A percentile compares a stretch with the other conserved stretches of the same genome.
Evolutionary conservation across 78 protist genomes (phyloP).

Genomic region (Creolimax fragrantissima): DNA sequence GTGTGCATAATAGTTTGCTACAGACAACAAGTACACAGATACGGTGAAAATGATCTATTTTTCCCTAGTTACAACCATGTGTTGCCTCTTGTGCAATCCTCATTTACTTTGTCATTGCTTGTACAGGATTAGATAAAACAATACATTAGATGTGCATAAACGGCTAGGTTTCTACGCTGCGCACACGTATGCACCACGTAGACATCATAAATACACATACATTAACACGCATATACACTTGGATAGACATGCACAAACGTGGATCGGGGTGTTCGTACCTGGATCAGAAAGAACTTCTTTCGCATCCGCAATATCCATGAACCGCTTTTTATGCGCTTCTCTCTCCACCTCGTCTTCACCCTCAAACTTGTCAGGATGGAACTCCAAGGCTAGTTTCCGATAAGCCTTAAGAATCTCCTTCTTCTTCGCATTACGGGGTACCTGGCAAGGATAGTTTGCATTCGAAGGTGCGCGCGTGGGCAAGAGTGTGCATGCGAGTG

Average conservation of each 20-base stretch:
- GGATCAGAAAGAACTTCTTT: background rate
- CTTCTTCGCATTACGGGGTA: background rate
- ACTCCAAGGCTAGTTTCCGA: conserved; percentile 12
- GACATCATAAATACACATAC: background rate
- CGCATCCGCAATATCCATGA: background rate
- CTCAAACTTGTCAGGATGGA: conserved; percentile 1
- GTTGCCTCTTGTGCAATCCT: too few relatives aligned
- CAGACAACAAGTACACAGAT: too few relatives aligned
- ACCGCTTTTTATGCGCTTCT: background rate
- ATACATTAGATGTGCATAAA: too few relatives aligned
- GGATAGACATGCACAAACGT: background rate
- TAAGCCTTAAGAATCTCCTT: conserved; percentile 9
- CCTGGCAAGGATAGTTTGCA: background rate
- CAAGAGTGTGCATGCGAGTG: background rate
- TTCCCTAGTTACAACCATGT: too few relatives aligned
- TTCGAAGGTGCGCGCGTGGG: background rate
- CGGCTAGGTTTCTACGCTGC: too few relatives aligned
- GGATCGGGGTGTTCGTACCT: background rate
- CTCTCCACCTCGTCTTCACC: background rate
- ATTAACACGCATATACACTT: background rate
- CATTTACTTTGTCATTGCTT: too few relatives aligned
- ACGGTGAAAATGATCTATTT: too few relatives aligned
- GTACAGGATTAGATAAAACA: too few relatives aligned
- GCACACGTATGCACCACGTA: too few relatives aligned
- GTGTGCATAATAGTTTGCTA: too few relatives aligned